Percentiles rank a stretch among this genome's conserved stretches.
Conservation (phyloP, 768 basidiomycete genomes). For the Tulasnella sp. region DNA sequence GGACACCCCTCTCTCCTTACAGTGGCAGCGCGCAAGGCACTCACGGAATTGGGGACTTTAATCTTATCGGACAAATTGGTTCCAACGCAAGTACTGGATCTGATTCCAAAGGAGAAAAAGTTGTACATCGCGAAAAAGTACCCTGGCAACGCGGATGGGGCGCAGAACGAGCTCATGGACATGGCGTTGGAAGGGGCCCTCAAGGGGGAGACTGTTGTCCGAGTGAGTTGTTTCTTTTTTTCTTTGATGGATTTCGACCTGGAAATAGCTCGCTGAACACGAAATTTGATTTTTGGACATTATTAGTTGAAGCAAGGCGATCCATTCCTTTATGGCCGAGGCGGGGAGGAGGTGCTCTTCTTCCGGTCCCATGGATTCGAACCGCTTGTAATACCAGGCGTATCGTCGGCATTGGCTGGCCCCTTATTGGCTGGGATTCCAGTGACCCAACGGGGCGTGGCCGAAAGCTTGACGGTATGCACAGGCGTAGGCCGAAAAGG, state of each 20-base stretch:
- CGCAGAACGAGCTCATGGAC: slow-evolving; percentile 92
- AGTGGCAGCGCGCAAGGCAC: slow-evolving; percentile 68
- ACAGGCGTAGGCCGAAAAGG: slow-evolving; percentile 90
- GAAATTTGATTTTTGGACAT: background rate
- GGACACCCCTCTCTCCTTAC: slow-evolving; percentile 92
- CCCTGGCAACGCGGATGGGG: slow-evolving; percentile 93
- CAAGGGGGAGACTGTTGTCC: slow-evolving; percentile 75
- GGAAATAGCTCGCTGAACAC: background rate
- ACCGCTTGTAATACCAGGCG: slow-evolving; percentile 78
- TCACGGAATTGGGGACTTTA: slow-evolving; percentile 73
- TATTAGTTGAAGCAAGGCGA: slow-evolving; percentile 91
- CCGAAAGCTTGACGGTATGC: slow-evolving; percentile 81
- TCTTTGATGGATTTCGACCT: background rate
- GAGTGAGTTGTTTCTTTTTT: slow-evolving; percentile 43
- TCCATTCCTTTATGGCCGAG: slow-evolving; percentile 88
- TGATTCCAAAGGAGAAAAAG: slow-evolving; percentile 61
- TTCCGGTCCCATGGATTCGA: slow-evolving; percentile 83
- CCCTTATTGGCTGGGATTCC: slow-evolving; percentile 88
- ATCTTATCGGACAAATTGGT: slow-evolving; percentile 97
- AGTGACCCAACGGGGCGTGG: slow-evolving; percentile 90
- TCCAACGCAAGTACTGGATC: slow-evolving; percentile 72
- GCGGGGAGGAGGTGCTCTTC: slow-evolving; percentile 89
- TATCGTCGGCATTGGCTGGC: slow-evolving; percentile 81
- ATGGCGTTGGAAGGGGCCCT: slow-evolving; percentile 76
- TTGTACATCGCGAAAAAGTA: slow-evolving; percentile 93